Base-by-base conservation (phyloP, 805 yeast genomes). In the Cyberlindnera saturnus region DNA sequence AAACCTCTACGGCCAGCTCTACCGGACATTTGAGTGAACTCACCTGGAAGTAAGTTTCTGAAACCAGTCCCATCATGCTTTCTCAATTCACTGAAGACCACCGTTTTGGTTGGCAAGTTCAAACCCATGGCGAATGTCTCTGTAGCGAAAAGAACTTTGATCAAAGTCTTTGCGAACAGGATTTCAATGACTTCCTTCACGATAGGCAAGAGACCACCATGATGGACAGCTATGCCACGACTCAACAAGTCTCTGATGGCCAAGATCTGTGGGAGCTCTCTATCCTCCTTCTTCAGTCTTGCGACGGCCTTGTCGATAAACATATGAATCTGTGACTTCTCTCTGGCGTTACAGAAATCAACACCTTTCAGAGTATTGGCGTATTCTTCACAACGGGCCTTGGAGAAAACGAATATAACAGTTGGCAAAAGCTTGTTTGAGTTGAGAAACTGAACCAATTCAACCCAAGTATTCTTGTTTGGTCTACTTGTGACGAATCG, bases 121-220 rank as follows among this genome's bases (percentile, higher is more conserved):
- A 93, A 75, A 13, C 99, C 99, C 98, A 93, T 93, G 6, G 99
- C 98, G 71, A 93, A 91, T 0, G 99, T 93, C 63, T 93, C 99
- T 0, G 99, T 93, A 0, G 99, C 98, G 68, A 93, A 93, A 41
- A 93, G 67, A 1, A 91, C 93, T 62, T 89, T 90, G 36, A 93
- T 86, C 40, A 91, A 70, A 0, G 95, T 82, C 53, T 79, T 82
- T 0, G 97, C 81, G 66, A 93, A 93, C 38, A 93, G 65, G 43
- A 93, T 90, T 64, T 93, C 99, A 50, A 90, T 90, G 37, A 88
- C 79, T 59, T 90, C 98, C 57, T 90, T 90, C 23, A 90, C 95
- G 33, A 90, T 90, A 0, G 98, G 98, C 44, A 90, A 65, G 46
- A 90, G 65, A 1, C 98, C 98, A 59, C 96, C 95, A 63, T 90